Evolutionary conservation across 345 rosid genomes (phyloP).

Genomic region (Laguncularia racemosa): DNA sequence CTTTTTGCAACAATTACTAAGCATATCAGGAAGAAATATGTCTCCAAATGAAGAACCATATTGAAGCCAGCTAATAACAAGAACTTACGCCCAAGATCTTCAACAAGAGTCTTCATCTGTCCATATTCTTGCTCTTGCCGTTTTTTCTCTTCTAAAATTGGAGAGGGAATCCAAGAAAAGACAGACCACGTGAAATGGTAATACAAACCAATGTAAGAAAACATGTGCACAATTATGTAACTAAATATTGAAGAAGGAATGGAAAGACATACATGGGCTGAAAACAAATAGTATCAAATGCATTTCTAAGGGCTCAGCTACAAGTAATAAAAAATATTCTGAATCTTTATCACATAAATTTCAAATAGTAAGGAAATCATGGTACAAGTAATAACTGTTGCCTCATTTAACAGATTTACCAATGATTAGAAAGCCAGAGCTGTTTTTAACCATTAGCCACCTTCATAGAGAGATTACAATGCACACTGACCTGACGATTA

Average conservation of each 20-base stretch:
- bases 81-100: conserved; percentile 59
- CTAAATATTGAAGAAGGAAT: too few species aligned
- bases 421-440: not conserved
- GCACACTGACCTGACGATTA: too few species aligned
- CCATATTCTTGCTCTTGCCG: conserved; percentile 49
- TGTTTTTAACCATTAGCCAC: too few species aligned
- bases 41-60: not conserved
- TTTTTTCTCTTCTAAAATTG: conserved; percentile 49
- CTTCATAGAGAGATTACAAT: too few species aligned
- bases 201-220: not conserved
- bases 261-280: too few species aligned
- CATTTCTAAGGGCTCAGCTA: too few species aligned
- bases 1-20: not conserved
- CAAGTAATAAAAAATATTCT: too few species aligned
- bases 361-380: not conserved
- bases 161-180: conserved; percentile 10
- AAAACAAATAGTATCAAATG: too few species aligned
- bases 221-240: not conserved
- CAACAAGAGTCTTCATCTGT: conserved; percentile 62
- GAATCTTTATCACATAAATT: too few species aligned
- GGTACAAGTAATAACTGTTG: not conserved
- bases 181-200: not conserved
- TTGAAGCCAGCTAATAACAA: conserved; percentile 5
- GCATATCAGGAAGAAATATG: not conserved
- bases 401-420: not conserved